Conservation (phyloP, 2,329 filamentous ascomycete species). For the Sporothrix phasma region DNA sequence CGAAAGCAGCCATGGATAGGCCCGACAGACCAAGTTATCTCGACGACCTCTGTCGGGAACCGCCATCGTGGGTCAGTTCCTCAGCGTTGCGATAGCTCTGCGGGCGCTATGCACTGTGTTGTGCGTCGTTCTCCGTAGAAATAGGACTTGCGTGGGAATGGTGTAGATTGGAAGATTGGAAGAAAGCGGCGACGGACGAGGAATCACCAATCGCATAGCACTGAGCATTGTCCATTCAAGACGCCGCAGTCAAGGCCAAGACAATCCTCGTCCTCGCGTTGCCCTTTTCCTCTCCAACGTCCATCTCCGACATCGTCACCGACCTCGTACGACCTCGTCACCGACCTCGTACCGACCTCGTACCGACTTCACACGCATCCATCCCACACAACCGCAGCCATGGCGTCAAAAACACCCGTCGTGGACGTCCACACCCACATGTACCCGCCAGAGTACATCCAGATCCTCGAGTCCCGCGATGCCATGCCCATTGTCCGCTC, state of each 20-base stretch:
- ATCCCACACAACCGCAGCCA: background rate
- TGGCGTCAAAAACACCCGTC: conserved; percentile 25
- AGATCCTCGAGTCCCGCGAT: conserved; percentile 47
- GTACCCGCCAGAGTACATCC: conserved; percentile 55
- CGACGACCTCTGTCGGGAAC: background rate
- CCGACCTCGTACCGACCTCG: too few relatives aligned
- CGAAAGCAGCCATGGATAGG: background rate
- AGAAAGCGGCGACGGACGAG: background rate
- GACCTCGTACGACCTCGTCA: too few relatives aligned
- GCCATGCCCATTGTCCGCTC: conserved; percentile 62
- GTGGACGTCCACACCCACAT: conserved; percentile 63
- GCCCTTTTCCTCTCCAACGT: background rate
- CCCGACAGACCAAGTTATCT: background rate
- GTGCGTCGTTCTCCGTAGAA: background rate
- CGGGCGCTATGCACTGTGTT: background rate
- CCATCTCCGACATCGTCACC: background rate
- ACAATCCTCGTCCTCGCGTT: background rate
- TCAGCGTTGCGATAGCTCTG: background rate
- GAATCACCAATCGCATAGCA: background rate
- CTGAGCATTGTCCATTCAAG: background rate
- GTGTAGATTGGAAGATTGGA: too few relatives aligned
- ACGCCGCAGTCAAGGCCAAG: background rate
- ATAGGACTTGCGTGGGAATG: background rate
- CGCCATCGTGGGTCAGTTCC: background rate
- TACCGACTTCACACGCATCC: background rate